Conservation (phyloP, 139 green algal species). For the Nannochloris sp. region DNA sequence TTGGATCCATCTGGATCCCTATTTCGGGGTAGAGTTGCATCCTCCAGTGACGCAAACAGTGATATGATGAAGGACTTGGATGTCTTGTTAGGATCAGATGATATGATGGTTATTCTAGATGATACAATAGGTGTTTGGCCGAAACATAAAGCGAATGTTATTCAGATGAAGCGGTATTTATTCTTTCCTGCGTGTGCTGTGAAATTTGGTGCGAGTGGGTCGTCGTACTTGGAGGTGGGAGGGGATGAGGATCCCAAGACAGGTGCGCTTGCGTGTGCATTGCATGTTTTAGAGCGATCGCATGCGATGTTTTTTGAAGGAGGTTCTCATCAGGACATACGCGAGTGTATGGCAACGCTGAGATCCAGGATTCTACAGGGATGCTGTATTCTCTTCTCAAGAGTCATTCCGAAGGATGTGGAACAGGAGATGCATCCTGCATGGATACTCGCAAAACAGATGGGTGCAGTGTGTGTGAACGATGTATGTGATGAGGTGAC, state of each 20-base stretch:
- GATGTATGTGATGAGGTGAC: constrained; percentile 28
- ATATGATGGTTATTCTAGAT: constrained; percentile 77
- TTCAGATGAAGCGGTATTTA: constrained; percentile 79
- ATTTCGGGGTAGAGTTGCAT: constrained; percentile 67
- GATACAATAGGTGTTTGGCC: constrained; percentile 86
- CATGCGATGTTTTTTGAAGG: constrained; percentile 42
- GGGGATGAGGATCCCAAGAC: constrained; percentile 45
- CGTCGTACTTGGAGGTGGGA: constrained; percentile 43
- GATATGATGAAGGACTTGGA: constrained; percentile 74
- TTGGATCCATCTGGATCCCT: constrained; percentile 60
- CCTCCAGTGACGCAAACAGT: constrained; percentile 38
- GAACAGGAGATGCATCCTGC: constrained; percentile 49
- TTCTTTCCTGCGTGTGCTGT: constrained; percentile 69
- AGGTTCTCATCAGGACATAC: constrained; percentile 20
- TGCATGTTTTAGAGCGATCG: constrained; percentile 41
- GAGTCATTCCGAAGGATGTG: constrained; percentile 49
- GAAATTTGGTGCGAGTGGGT: constrained; percentile 28
- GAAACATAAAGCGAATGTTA: constrained; percentile 67
- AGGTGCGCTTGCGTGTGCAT: constrained; percentile 40
- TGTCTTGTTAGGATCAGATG: constrained; percentile 70
- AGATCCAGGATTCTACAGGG: constrained; percentile 35
- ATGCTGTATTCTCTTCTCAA: constrained; percentile 60
- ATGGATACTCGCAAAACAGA: constrained; percentile 60
- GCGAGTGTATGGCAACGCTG: constrained; percentile 25
- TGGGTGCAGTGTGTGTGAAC: constrained; percentile 55